Conservation (phyloP, 345 rosid genomes). For the Balakata baccata region DNA sequence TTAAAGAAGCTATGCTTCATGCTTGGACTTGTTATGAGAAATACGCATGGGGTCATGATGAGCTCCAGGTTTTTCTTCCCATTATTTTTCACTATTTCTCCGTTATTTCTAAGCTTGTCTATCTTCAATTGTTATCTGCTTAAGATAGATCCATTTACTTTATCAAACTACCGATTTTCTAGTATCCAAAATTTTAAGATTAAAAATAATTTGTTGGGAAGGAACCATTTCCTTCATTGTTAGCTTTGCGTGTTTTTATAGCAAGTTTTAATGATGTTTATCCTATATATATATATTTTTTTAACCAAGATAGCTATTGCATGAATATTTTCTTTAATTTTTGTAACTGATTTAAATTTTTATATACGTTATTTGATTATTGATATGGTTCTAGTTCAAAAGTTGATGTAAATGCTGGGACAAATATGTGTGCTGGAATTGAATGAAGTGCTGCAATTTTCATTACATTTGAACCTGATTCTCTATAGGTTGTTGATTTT, state of each 20-base stretch:
- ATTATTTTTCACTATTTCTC: background rate
- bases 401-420: background rate
- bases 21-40: conserved; percentile 34
- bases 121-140: background rate
- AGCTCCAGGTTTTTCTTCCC: conserved; percentile 24
- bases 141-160: background rate
- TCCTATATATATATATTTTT: background rate
- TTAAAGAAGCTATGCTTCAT: conserved; percentile 36
- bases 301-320: background rate
- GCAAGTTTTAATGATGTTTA: background rate
- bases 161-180: background rate
- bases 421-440: background rate
- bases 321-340: background rate
- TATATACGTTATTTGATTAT: background rate
- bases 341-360: background rate
- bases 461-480: background rate
- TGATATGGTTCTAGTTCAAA: background rate
- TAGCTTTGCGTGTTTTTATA: background rate
- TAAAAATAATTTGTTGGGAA: background rate
- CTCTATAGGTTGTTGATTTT: background rate
- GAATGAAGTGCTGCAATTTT: background rate
- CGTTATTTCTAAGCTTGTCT: too few species aligned
- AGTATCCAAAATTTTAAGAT: background rate
- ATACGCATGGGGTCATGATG: conserved; percentile 35
- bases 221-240: background rate